These are phyloP conservation scores for Blastocrithidia nonstop DNA, from an alignment of 208 protist genomes.

Conservation along the genomic window DNA sequence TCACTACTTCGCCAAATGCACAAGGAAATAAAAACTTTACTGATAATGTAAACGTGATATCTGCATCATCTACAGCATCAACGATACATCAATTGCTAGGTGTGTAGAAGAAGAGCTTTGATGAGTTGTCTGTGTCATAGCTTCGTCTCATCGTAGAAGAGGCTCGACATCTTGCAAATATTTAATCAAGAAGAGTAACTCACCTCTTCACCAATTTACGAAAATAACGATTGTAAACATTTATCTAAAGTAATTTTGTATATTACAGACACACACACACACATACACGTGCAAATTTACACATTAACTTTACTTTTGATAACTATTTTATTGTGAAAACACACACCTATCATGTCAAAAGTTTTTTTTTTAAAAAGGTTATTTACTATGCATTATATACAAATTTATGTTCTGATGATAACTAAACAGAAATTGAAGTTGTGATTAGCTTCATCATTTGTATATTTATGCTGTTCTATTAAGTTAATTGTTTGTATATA, in stretches of 20 bases:
- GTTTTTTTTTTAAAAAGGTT: too few relatives aligned
- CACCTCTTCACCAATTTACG: conserved; percentile 6
- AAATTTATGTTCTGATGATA: too few relatives aligned
- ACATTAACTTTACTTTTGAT: conserved; percentile 25
- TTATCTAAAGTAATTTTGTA: not conserved
- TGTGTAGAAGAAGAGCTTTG: conserved; percentile 35
- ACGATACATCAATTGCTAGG: conserved; percentile 10
- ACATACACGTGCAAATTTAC: conserved; percentile 11
- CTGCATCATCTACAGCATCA: not conserved
- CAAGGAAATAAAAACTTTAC: not conserved
- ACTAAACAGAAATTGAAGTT: too few relatives aligned
- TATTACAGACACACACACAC: not conserved
- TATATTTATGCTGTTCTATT: too few relatives aligned
- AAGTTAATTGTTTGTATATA: too few relatives aligned
- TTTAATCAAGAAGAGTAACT: conserved; percentile 1
- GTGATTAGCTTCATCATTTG: too few relatives aligned
- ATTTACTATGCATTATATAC: too few relatives aligned
- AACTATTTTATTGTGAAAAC: too few relatives aligned
- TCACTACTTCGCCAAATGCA: conserved; percentile 2
- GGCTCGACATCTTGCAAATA: conserved; percentile 12
- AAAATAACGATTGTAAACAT: too few relatives aligned
- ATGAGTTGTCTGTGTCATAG: conserved; percentile 35
- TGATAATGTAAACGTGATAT: not conserved
- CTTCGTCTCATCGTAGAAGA: conserved; percentile 50
- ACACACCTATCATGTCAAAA: too few relatives aligned